Conservation (phyloP, 2,329 filamentous ascomycete species). For the Hypoxylon sp. region DNA sequence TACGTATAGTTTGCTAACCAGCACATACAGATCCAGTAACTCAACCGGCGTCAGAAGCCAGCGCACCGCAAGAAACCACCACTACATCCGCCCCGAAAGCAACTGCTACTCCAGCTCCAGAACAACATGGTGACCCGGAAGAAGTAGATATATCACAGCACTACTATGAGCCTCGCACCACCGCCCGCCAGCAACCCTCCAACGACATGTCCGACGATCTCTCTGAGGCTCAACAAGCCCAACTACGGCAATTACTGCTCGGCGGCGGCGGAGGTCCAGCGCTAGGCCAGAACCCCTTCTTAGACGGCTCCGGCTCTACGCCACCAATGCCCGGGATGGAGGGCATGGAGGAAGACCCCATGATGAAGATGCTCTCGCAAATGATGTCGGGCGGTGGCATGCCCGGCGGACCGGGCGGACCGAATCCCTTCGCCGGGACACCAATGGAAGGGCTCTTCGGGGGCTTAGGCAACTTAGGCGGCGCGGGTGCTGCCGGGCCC, state of each 20-base stretch:
- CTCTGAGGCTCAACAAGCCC: slow-evolving; percentile 73
- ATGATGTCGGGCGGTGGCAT: slow-evolving; percentile 68
- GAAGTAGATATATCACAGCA: slow-evolving; percentile 86
- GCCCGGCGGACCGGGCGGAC: slow-evolving; percentile 55
- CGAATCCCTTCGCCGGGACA: slow-evolving; percentile 55
- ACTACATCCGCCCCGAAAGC: slow-evolving; percentile 52
- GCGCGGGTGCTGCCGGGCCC: slow-evolving; percentile 44
- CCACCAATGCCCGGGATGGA: slow-evolving; percentile 52
- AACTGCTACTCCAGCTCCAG: slow-evolving; percentile 52
- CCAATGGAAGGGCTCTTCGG: slow-evolving; percentile 54
- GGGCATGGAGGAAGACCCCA: slow-evolving; percentile 69
- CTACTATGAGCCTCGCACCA: slow-evolving; percentile 71
- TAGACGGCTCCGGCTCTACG: slow-evolving; percentile 25
- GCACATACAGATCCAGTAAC: slow-evolving; percentile 51
- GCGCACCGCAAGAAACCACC: slow-evolving; percentile 50
- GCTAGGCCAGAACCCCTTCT: slow-evolving; percentile 46
- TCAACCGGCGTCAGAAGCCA: slow-evolving; percentile 53
- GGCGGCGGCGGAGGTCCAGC: slow-evolving; percentile 53
- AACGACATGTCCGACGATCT: slow-evolving; percentile 56
- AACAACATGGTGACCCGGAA: slow-evolving; percentile 73
- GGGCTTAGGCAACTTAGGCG: slow-evolving; percentile 53
- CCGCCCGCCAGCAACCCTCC: slow-evolving; percentile 57
- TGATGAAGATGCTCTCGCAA: slow-evolving; percentile 83
- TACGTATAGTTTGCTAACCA: slow-evolving; percentile 1
- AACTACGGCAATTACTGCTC: slow-evolving; percentile 76